phyloP scores from a whole-genome alignment of 208 protist species.

The Jaenimonas drosophilae region DNA sequence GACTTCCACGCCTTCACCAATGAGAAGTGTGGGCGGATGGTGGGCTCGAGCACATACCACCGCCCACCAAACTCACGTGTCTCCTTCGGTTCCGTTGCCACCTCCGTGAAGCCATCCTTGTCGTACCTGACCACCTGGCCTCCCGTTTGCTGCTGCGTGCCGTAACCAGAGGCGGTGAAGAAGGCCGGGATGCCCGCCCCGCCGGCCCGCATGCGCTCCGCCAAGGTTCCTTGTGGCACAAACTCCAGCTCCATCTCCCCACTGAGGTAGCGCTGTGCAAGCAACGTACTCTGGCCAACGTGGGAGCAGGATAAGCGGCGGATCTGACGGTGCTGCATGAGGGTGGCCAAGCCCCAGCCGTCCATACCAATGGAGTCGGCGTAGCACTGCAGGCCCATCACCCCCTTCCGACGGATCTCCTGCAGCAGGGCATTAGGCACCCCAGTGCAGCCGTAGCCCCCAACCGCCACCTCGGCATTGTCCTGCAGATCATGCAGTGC shows the following conservation, averaged over 20 bases:
- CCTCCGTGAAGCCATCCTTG: not conserved
- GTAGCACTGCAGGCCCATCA: constrained; percentile 90
- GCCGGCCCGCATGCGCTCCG: constrained; percentile 91
- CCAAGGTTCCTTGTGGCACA: constrained; percentile 94
- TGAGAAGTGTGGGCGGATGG: constrained; percentile 88
- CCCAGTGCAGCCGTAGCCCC: constrained; percentile 95
- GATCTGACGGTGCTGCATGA: constrained; percentile 90
- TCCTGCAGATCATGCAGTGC: constrained; percentile 63
- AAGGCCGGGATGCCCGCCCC: constrained; percentile 96
- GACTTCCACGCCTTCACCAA: constrained; percentile 94
- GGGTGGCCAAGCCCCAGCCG: constrained; percentile 91
- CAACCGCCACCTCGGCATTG: constrained; percentile 73
- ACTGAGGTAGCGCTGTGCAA: constrained; percentile 91
- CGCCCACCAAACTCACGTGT: constrained; percentile 80
- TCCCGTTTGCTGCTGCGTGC: constrained; percentile 87
- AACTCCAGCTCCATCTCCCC: constrained; percentile 96
- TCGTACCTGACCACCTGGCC: constrained; percentile 51
- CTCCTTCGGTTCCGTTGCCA: constrained; percentile 60
- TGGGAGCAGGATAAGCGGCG: constrained; percentile 91
- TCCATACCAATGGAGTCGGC: constrained; percentile 94
- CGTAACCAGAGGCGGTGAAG: constrained; percentile 93
- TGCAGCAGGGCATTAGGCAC: constrained; percentile 91
- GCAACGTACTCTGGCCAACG: constrained; percentile 94
- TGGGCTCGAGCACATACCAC: constrained; percentile 89
- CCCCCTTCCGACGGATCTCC: constrained; percentile 76